Base-by-base conservation (phyloP, 2,329 filamentous ascomycete species). In the Fusarium clavum region DNA sequence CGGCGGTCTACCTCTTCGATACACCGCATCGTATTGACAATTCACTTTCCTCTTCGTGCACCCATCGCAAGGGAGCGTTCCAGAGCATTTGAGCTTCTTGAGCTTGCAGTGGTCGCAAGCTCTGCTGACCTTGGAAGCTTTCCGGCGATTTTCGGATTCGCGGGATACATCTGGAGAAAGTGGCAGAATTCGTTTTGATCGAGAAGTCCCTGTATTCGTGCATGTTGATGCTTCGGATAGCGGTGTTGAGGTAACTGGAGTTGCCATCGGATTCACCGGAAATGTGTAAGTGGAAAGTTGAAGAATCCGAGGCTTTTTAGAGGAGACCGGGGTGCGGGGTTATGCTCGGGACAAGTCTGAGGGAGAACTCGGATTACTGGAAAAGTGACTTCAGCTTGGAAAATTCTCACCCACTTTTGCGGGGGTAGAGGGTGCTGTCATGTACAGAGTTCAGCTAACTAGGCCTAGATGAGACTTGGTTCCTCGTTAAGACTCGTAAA, bases 91-190 rank as follows among this genome's bases (percentile, higher is more conserved):
- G 11, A 78, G 70, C 59, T 82, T 82, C 44, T 77, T 77, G n/a
- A 71, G 47, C 68, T 82, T 81, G 74, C 80, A 82, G 30, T 75
- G 72, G 61, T 82, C 80, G 57, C 80, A 82, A 8, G 80, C 80
- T n/a, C 78, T 72, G 53, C 75, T 80, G 7, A 64, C 61, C 51
- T 64, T n/a, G 29, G 61, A 63, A 8, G 58, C 53, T 27, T 74
- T 74, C 46, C 71, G 71, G 29, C 71, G 69, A 5, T 72, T 73
- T 16, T 63, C 61, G 61, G 58, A 63, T 25, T 52, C 57, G 11
- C 55, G 57, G 41, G 40, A 56, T 14, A 55, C 45, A n/a, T 69
- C 60, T 56, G 64, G 65, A n/a, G 67, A 62, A 22, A 51, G 10
- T 14, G 66, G 58, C 0, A 62, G 47, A 5, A 56, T 27, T 4